Evolutionary conservation across 2,329 filamentous ascomycete species (phyloP).

Genomic region (Beauveria sp.): DNA sequence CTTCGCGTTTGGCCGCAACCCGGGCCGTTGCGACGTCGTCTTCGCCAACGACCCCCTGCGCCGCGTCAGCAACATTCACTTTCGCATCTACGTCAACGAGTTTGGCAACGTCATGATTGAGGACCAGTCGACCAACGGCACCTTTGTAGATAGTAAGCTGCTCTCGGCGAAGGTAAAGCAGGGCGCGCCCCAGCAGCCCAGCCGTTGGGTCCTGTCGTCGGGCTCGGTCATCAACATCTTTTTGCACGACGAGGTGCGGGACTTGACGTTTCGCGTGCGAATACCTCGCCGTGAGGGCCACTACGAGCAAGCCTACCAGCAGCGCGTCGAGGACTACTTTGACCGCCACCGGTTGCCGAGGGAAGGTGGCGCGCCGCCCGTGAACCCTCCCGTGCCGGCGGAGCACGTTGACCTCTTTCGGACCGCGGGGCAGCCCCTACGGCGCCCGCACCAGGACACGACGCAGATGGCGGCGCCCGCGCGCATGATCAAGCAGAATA

Average conservation of each 20-base stretch:
- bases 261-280: conserved; percentile 77
- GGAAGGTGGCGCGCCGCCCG: conserved; percentile 1
- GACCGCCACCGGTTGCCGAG: conserved; percentile 24
- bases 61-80: conserved; percentile 89
- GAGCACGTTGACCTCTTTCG: conserved; percentile 23
- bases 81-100: conserved; percentile 85
- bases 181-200: conserved; percentile 22
- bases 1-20: conserved; percentile 81
- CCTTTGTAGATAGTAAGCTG: conserved; percentile 68
- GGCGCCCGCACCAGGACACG: conserved; percentile 9
- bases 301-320: conserved; percentile 56
- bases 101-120: conserved; percentile 84
- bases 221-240: conserved; percentile 68
- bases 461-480: conserved; percentile 11
- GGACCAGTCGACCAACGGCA: conserved; percentile 94
- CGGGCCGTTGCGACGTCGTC: conserved; percentile 61
- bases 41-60: conserved; percentile 59
- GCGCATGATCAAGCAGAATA: conserved; percentile 18
- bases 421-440: background rate
- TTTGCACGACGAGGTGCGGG: conserved; percentile 41
- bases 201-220: conserved; percentile 57
- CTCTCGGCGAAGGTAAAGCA: conserved; percentile 41
- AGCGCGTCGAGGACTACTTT: conserved; percentile 65
- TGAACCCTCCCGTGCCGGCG: background rate
- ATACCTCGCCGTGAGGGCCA: conserved; percentile 68